These are phyloP conservation scores for Linnemannia zychae DNA, from an alignment of 192 early-diverging fungal species.

Conservation along the genomic window DNA sequence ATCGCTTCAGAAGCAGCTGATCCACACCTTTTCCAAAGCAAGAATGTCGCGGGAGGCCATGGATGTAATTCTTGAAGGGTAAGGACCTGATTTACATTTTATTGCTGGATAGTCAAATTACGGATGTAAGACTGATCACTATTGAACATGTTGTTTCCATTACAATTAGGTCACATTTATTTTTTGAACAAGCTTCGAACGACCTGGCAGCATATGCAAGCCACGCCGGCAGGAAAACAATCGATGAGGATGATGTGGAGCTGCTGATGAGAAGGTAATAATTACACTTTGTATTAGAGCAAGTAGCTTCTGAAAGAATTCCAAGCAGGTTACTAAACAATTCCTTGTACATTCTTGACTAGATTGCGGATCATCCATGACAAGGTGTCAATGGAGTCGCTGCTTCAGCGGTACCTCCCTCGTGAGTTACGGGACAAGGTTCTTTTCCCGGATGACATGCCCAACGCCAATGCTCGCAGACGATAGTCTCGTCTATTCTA, in stretches of 20 bases:
- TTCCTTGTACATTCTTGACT: neutral
- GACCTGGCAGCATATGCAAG: conserved; percentile 56
- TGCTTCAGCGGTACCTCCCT: conserved; percentile 50
- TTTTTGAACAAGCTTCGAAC: conserved; percentile 55
- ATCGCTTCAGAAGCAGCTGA: conserved; percentile 41
- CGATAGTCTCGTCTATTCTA: neutral
- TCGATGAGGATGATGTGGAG: conserved; percentile 55
- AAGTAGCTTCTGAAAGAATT: neutral
- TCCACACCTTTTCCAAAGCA: conserved; percentile 46
- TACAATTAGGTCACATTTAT: conserved; percentile 43
- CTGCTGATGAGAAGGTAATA: conserved; percentile 56
- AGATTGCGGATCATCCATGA: conserved; percentile 50
- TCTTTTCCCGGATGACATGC: conserved; percentile 40
- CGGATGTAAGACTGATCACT: neutral
- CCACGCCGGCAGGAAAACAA: conserved; percentile 55
- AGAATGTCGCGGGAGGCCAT: conserved; percentile 56
- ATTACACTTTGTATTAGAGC: neutral
- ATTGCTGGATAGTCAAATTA: neutral
- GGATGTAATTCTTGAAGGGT: conserved; percentile 57
- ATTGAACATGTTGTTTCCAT: neutral
- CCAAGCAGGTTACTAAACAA: neutral
- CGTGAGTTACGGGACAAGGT: conserved; percentile 55
- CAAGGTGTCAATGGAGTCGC: conserved; percentile 50
- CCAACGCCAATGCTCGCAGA: neutral
- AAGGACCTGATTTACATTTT: neutral